Base-by-base conservation (phyloP, 192 early-diverging fungal species). In the Dispira parvispora region DNA sequence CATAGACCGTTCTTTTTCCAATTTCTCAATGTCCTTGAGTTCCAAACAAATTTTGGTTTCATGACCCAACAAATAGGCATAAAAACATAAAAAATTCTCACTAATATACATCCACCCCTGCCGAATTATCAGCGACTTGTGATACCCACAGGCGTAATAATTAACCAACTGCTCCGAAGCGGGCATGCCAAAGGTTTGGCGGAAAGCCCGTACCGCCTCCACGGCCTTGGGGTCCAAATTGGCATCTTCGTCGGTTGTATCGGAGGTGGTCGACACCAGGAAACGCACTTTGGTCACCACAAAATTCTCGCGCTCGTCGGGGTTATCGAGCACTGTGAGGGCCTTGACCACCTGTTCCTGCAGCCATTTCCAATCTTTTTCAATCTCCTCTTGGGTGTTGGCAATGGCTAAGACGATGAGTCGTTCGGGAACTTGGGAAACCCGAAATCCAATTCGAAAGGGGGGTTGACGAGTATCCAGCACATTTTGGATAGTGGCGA, bases 101-200 rank as follows among this genome's bases (percentile, higher is more conserved):
- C 88, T 91, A 46, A 99, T 81, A 66, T 99, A 99, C 71, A 99
- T 73, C 96, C 96, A 99, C 0, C 96, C 96, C 73, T 99, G 96
- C 69, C 86, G 87, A 52, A 86, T 78, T 67, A 94, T 81, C 64
- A 80, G 71, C 53, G 77, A 80, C 26, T 79, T 78, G 52, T 90
- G 81, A 63, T 91, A 91, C 3, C 89, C 85, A 64, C 91, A 93
- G 12, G 92, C 90, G 73, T 99, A 99, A 71, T 93, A 97, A 57
- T 86, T 94, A 27, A 98, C 92, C 63, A 98, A 78, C 55, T 83
- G 81, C 67, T 98, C 95, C 4, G 78, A 79, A 25, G 84, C 74
- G 0, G 85, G 75, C 28, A 96, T 74, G 50, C 82, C 79, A 63
- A 98, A 98, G 11, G 84, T 83, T 68, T 95, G 89, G 12, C 86